Evolutionary conservation across 2,329 filamentous ascomycete genomes (phyloP), one percentile per base, ranked within the genome.

Genomic region (Elsinoe necatrix): DNA sequence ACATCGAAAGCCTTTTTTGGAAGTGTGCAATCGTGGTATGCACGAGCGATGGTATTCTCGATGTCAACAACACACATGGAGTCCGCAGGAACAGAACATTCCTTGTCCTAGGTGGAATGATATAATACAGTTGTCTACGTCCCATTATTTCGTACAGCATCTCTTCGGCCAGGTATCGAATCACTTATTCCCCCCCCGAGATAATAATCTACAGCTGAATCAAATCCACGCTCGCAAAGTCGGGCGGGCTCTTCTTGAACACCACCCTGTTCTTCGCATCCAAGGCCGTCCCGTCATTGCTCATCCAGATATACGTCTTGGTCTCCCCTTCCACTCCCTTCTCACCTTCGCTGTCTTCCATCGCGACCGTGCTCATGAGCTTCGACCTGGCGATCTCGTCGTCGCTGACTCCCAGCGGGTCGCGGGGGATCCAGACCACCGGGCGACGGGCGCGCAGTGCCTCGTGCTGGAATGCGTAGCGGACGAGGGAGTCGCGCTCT

Each of bases 401-500:
- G 64, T 95, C 89, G 62, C 87, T 90, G 57, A 98, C 81, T 4
- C 93, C 93, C 4, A 97, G 72, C 62, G 93, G 87, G 66, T 98
- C 93, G 9, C 86, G 82, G 0, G 93, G 93, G 43, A 98, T 88
- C 93, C 93, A 98, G 23, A 98, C 84, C 0, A 88, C 89, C 0
- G 93, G 93, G 55, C 90, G 80, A 54, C 87, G 82, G 1, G 91
- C 88, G 7, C 93, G 83, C 35, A 96, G 77, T 0, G 93, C 93
- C 31, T 84, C 85, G 67, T 98, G 93, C 72, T 91, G 85, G 71
- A 98, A 98, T 0, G 92, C 90, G 65, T 90, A 85, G 56, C 85
- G 85, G 11, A 93, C 87, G 37, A 97, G 81, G 58, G 83, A 78
- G 67, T 97, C 91, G 64, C 93, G 81, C 69, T 96, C 89, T 16